These are phyloP conservation scores for Ambrosia trifida DNA, from an alignment of 129 eudicot species.

Conservation along the genomic window DNA sequence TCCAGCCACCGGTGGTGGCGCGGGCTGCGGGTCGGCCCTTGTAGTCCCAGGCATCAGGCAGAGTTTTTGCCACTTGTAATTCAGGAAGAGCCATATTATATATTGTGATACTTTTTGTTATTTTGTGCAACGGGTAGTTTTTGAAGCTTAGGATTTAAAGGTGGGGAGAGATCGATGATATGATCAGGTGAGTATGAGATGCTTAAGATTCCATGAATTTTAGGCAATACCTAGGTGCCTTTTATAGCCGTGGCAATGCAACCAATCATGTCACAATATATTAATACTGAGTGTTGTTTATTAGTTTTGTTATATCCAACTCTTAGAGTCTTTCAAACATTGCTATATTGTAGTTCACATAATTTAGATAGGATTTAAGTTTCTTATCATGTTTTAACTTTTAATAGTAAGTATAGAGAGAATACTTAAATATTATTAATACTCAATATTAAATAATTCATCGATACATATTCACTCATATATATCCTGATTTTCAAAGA, in stretches of 20 bases:
- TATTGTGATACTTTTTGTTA: constrained; percentile 21
- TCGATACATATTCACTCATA: too few relatives aligned
- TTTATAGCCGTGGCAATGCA: constrained; percentile 31
- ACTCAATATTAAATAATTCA: too few relatives aligned
- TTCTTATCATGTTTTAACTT: background rate
- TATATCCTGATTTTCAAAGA: too few relatives aligned
- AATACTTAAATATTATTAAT: background rate
- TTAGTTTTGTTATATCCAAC: background rate
- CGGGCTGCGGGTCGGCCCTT: constrained; percentile 64
- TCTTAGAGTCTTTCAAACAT: constrained; percentile 2
- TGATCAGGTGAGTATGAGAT: constrained; percentile 18
- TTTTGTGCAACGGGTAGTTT: constrained; percentile 17
- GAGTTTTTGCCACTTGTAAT: constrained; percentile 47
- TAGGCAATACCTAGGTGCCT: constrained; percentile 33
- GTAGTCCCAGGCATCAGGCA: constrained; percentile 85
- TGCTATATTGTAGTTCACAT: background rate
- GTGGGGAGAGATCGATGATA: constrained; percentile 22
- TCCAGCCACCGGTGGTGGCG: constrained; percentile 85
- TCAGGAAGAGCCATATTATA: constrained; percentile 52
- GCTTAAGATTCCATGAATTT: constrained; percentile 35
- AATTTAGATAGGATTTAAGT: background rate
- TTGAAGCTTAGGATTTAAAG: constrained; percentile 29
- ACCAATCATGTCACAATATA: constrained; percentile 8
- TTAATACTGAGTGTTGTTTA: background rate
- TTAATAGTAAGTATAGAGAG: background rate